Conservation (phyloP, 352 stramenopile genomes). For the Phytophthora chlamydospora region DNA sequence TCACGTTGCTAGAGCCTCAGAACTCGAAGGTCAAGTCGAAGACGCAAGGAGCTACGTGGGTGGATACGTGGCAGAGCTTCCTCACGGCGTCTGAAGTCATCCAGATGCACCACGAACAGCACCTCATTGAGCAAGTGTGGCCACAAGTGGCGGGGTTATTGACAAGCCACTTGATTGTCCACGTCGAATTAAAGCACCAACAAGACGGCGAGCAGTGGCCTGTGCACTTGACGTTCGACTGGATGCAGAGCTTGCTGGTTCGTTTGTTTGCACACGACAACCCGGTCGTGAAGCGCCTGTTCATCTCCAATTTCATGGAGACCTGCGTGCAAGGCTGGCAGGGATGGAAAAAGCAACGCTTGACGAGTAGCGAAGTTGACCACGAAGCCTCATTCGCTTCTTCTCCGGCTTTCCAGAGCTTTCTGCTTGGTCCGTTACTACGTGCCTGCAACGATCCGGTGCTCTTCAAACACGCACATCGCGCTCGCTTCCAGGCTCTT, state of each 20-base stretch:
- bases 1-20: constrained; percentile 26
- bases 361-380: constrained; percentile 18
- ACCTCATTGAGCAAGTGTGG: constrained; percentile 87
- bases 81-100: constrained; percentile 80
- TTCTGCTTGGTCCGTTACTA: constrained; percentile 62
- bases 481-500: constrained; percentile 40
- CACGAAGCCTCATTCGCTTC: constrained; percentile 43
- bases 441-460: constrained; percentile 69
- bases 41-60: constrained; percentile 15
- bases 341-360: constrained; percentile 1
- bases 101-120: constrained; percentile 84
- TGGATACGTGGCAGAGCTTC: constrained; percentile 69
- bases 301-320: constrained; percentile 75
- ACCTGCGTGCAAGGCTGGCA: constrained; percentile 38
- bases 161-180: constrained; percentile 41
- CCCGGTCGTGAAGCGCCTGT: constrained; percentile 72
- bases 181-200: not conserved
- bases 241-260: constrained; percentile 74
- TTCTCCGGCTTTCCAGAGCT: constrained; percentile 50
- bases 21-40: constrained; percentile 4
- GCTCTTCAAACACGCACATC: constrained; percentile 72
- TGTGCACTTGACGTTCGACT: constrained; percentile 73
- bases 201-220: constrained; percentile 41
- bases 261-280: constrained; percentile 83
- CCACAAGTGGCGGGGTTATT: constrained; percentile 69